These are phyloP conservation scores for Plasmodium fragile DNA, from an alignment of 169 alveolate genomes.

Conservation along the genomic window DNA sequence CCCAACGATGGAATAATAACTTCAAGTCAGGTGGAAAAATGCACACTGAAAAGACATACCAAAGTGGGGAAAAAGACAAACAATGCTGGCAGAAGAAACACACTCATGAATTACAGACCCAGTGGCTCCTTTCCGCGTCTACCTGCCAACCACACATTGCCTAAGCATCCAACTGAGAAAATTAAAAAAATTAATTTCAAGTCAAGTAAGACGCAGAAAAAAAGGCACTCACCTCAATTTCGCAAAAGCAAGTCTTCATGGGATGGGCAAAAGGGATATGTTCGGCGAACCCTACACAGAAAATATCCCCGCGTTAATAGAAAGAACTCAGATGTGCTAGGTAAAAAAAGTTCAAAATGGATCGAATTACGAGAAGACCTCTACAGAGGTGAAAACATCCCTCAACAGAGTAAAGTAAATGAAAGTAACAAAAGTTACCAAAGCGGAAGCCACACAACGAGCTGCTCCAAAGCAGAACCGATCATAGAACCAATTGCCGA, in stretches of 20 bases:
- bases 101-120: background rate
- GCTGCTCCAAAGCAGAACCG: background rate
- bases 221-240: background rate
- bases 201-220: background rate
- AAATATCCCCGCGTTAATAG: background rate
- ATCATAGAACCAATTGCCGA: background rate
- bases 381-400: background rate
- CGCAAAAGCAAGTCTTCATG: background rate
- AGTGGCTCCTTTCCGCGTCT: background rate
- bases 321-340: background rate
- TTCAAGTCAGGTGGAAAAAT: background rate
- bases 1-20: background rate
- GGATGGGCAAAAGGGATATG: background rate
- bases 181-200: background rate
- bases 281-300: background rate
- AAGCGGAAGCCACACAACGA: background rate
- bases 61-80: background rate
- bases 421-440: background rate
- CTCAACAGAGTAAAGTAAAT: background rate
- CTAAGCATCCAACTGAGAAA: background rate
- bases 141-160: background rate
- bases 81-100: background rate
- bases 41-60: background rate
- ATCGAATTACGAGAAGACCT: background rate
- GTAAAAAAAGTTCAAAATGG: background rate